These are phyloP conservation scores for Gastrodia elata DNA, from an alignment of 106 monocot species.

Conservation along the genomic window DNA sequence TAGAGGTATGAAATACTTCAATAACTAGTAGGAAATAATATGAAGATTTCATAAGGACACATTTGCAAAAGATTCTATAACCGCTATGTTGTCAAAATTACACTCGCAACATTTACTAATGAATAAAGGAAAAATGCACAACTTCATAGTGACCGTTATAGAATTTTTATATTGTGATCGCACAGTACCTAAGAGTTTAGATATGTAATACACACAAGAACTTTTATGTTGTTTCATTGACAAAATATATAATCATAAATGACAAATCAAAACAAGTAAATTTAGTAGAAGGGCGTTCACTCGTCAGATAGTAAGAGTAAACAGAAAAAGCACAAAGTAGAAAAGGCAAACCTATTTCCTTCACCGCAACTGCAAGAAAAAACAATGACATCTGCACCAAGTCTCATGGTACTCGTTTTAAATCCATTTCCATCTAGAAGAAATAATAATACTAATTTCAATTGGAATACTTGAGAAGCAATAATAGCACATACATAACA, in stretches of 20 bases:
- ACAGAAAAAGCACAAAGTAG: neutral
- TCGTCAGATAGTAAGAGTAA: neutral
- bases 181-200: neutral
- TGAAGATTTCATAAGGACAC: no score
- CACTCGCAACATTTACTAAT: neutral
- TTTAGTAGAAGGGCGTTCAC: neutral
- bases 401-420: slow-evolving; percentile 94
- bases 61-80: no score
- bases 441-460: neutral
- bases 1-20: no score
- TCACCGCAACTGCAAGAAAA: slow-evolving; percentile 66
- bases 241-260: neutral
- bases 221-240: neutral
- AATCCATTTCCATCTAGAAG: slow-evolving; percentile 88
- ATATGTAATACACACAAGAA: neutral
- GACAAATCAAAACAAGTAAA: neutral
- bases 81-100: neutral
- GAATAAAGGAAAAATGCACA: neutral
- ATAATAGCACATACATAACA: neutral
- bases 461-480: neutral
- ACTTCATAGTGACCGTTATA: neutral
- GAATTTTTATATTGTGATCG: neutral
- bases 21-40: no score
- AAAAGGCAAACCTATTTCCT: slow-evolving; percentile 58
- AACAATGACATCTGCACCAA: slow-evolving; percentile 90